Percentiles rank a stretch among this genome's conserved stretches.
Conservation (phyloP, 257 asterid species). For the Ligustrum vulgare region DNA sequence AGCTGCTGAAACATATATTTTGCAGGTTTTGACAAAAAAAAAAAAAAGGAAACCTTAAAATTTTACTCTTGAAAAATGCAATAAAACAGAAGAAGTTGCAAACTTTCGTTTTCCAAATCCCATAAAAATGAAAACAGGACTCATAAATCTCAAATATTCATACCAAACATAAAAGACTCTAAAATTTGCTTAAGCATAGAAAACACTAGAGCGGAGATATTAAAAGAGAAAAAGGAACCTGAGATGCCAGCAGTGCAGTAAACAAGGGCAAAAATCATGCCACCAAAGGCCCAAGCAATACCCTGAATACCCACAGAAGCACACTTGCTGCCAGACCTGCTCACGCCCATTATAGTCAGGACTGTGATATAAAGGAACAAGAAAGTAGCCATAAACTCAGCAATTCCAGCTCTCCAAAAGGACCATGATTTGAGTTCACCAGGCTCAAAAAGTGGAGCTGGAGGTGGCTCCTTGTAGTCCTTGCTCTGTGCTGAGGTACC, state of each 20-base stretch:
- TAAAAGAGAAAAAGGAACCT: conserved; percentile 30
- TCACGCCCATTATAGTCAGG: conserved; percentile 69
- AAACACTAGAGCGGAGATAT: background rate
- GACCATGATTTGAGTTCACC: conserved; percentile 78
- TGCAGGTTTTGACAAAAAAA: background rate
- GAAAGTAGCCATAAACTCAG: conserved; percentile 76
- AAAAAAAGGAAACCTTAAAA: too few relatives aligned
- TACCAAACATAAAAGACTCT: background rate
- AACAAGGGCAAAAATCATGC: conserved; percentile 83
- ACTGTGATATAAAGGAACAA: conserved; percentile 70
- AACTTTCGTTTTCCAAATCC: background rate
- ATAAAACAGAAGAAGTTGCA: too few relatives aligned
- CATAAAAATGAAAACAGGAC: background rate
- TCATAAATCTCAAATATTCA: background rate
- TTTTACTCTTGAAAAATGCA: too few relatives aligned
- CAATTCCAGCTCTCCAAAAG: conserved; percentile 83
- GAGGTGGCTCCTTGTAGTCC: conserved; percentile 79
- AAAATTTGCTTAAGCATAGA: background rate
- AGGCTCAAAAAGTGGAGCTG: conserved; percentile 75
- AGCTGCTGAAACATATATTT: background rate
- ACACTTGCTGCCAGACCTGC: conserved; percentile 54
- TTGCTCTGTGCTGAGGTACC: conserved; percentile 81
- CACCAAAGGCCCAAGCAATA: conserved; percentile 88
- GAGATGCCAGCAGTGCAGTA: conserved; percentile 86
- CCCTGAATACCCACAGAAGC: conserved; percentile 74